These are phyloP conservation scores for Rhododendron simsii DNA, from an alignment of 148 eudicot species.

Conservation along the genomic window DNA sequence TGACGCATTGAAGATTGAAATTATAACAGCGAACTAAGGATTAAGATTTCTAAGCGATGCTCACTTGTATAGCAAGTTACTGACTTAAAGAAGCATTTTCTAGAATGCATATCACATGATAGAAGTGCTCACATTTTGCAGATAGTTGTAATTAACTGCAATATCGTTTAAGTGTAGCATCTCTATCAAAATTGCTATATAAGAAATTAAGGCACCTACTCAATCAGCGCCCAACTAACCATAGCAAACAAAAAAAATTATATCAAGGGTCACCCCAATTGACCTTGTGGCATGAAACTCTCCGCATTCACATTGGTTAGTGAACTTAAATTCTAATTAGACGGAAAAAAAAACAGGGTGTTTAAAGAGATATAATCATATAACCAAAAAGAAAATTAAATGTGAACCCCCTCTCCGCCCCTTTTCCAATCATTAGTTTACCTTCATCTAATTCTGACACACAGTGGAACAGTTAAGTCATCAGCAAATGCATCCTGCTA, in stretches of 20 bases:
- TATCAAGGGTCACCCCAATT: not conserved
- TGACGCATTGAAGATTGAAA: constrained; percentile 6
- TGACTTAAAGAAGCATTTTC: not conserved
- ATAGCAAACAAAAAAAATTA: not conserved
- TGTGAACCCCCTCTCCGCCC: not conserved
- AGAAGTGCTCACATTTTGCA: not conserved
- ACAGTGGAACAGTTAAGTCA: not conserved
- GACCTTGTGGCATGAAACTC: not conserved
- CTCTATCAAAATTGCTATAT: not conserved
- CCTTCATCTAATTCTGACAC: not conserved
- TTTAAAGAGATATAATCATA: not conserved
- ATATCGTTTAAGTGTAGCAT: not conserved
- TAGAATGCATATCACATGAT: not conserved
- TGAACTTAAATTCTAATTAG: not conserved
- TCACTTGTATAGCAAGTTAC: not conserved
- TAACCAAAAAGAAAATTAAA: not conserved
- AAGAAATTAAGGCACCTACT: not conserved
- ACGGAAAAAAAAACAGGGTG: not conserved
- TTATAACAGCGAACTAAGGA: not conserved
- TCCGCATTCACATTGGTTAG: not conserved
- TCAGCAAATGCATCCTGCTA: not conserved
- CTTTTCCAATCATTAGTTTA: not conserved
- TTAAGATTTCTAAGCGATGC: not conserved
- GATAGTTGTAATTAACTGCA: not conserved
- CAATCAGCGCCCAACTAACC: not conserved